Evolutionary conservation across 2,329 filamentous ascomycete species (phyloP), one percentile per base, ranked within the genome.

Genomic region (Curvularia sp.): DNA sequence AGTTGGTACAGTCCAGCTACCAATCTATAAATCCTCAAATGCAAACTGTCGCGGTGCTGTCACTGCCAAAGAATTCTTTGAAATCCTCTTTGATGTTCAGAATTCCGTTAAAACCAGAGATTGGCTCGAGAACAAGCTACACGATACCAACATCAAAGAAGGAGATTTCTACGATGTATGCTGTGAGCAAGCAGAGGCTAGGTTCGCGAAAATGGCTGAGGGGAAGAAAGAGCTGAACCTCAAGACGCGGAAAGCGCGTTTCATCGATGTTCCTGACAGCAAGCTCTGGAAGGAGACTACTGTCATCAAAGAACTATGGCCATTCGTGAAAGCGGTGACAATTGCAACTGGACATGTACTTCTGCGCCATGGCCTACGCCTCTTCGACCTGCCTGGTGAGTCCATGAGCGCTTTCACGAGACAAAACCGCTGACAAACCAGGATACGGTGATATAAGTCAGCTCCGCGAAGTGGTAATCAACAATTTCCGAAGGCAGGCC

Each of bases 391-490:
- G 1, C 64, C 64, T n/a, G 62, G 64, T 55, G 53, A 38, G 48
- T 12, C n/a, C 18, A 21, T 9, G 10, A 15, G 0, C 10, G 1
- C 8, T 9, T 34, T 19, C 15, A 18, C 28, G 9, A 8, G n/a
- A 4, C 6, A 12, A 8, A 25, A 18, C 23, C 41, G 41, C 48
- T 54, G 28, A 57, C 15, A 13, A 5, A 12, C 30, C 13, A 67
- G 63, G 63, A 3, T 64, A 62, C 18, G 59, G 65, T 2, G 63
- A 67, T 28, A 59, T 43, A 5, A 67, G 57, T 28, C 59, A 67
- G 7, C 43, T 67, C 6, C 59, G 65, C 9, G 42, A 54, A 21
- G 54, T 46, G 1, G 21, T 55, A 2, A 55, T 64, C 18, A 60
- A 67, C 23, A 52, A 13, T 1, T 63, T 55, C 25, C 59, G 65